Evolutionary conservation across 2,329 filamentous ascomycete genomes (phyloP), one percentile per base, ranked within the genome.

Genomic region (Sporothrix protearum): DNA sequence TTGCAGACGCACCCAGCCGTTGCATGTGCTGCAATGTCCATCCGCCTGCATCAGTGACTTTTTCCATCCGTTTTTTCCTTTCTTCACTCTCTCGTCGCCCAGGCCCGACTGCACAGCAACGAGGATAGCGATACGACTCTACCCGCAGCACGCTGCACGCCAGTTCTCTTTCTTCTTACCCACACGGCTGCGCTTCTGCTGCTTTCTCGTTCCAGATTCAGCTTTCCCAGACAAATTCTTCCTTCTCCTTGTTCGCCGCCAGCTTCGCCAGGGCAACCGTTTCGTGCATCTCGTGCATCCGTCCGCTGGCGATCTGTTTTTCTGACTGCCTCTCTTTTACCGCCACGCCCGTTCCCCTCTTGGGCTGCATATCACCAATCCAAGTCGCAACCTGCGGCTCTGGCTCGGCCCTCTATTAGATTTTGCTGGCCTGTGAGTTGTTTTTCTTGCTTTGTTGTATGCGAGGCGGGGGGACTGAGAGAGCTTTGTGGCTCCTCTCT

Each of bases 201-300:
- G 49, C 67, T 16, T 36, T 10, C 8, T 28, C 42, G 42, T 45
- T 45, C 19, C 42, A 3, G 42, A 16, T 47, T 14, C 42, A 19
- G 42, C 42, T 47, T 47, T 19, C 14, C 42, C 42, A 47, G 2
- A 51, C 22, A 55, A 30, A n/a, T 28, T 22, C 19, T 28, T 61
- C 36, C 25, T 53, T 55, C 51, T 47, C 39, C n/a, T 66, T 63
- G 30, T 51, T 69, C 55, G 69, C 45, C 63, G 53, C 68, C 53
- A 61, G 68, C n/a, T 72, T 72, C 61, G 61, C 53, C 71, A 63
- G 67, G 71, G 66, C 71, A 72, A 72, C 71, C 33, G 53, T 55
- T 47, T 64, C 33, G 39, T 47, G 59, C 69, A n/a, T 67, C 45
- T 64, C 47, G 39, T 47, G 59, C 69, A 19, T 67, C 45, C 47